Base-by-base conservation (phyloP, 2,329 filamentous ascomycete genomes). In the Rugonectria rugulosa region DNA sequence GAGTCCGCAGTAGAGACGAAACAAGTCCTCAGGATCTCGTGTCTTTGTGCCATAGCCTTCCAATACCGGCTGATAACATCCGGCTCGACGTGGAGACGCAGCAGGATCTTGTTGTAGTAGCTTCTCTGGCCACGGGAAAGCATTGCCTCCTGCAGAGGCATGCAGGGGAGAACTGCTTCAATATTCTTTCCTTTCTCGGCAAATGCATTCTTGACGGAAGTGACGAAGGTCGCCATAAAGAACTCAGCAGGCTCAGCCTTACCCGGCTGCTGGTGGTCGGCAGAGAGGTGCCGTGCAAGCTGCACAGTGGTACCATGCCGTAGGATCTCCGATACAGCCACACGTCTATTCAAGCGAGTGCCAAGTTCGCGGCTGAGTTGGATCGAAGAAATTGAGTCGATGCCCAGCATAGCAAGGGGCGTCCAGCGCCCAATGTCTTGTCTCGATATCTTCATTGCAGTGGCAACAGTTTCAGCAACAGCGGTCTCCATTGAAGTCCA, bases 71-170 rank as follows among this genome's bases (percentile, higher is more conserved):
- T 78, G 43, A 97, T 76, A 1, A 66, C 72, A 1, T 73, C 62
- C 1, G 83, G 55, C 27, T 86, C 72, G 1, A 79, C 77, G 5
- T 72, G 73, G 6, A 96, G 68, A 6, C 81, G 77, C 58, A 96
- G 83, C 0, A 88, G 72, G 52, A 91, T 85, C 42, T 83, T 84
- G 69, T 96, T 97, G 65, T 83, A 86, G 69, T 97, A 97, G 2
- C 86, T 79, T 2, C 74, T 73, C 10, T 75, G 70, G 2, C 72
- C 72, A 59, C 77, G 65, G 8, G 85, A 83, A 1, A 97, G 78
- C 92, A 97, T 97, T 1, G 88, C 89, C 75, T 96, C 90, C 70
- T 97, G 93, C 0, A 97, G 76, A 1, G 92, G 90, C 2, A 92
- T 96, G 68, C 93, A 97, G 1, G 92, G 92, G 5, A 93, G 74